Conservation (phyloP, 306 rosid species). For the Quercus robur region DNA sequence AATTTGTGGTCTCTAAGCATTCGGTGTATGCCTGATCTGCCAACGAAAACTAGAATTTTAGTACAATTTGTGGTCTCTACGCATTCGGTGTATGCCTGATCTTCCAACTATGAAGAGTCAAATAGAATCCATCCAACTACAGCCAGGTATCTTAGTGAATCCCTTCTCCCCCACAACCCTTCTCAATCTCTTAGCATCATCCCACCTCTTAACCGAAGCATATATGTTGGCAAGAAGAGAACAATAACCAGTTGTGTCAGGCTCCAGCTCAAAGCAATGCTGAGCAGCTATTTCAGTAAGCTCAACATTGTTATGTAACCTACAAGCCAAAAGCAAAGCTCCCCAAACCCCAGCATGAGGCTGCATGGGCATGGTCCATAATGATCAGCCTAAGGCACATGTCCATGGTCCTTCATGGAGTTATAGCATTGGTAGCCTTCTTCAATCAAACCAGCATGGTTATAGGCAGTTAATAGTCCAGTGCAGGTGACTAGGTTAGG, state of each 20-base stretch:
- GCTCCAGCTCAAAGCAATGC: conserved; percentile 57
- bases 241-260: conserved; percentile 43
- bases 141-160: conserved; percentile 45
- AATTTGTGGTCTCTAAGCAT: background rate
- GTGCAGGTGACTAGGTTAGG: conserved; percentile 60
- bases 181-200: conserved; percentile 45
- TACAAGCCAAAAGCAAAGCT: conserved; percentile 68
- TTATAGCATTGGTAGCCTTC: conserved; percentile 60
- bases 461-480: conserved; percentile 65
- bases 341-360: conserved; percentile 68
- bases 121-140: conserved; percentile 51
- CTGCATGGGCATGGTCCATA: conserved; percentile 60
- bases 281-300: conserved; percentile 57
- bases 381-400: conserved; percentile 53
- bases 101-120: conserved; percentile 12
- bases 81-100: background rate
- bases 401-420: conserved; percentile 50
- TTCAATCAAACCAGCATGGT: conserved; percentile 66
- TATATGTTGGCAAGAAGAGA: conserved; percentile 58
- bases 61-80: background rate
- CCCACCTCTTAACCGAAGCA: conserved; percentile 54
- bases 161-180: conserved; percentile 29
- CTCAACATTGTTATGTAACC: conserved; percentile 44
- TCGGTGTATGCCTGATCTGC: no score
- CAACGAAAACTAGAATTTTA: background rate